These are phyloP conservation scores for Fusarium brevicatenulatum DNA, from an alignment of 2,329 filamentous ascomycete species.

Conservation along the genomic window DNA sequence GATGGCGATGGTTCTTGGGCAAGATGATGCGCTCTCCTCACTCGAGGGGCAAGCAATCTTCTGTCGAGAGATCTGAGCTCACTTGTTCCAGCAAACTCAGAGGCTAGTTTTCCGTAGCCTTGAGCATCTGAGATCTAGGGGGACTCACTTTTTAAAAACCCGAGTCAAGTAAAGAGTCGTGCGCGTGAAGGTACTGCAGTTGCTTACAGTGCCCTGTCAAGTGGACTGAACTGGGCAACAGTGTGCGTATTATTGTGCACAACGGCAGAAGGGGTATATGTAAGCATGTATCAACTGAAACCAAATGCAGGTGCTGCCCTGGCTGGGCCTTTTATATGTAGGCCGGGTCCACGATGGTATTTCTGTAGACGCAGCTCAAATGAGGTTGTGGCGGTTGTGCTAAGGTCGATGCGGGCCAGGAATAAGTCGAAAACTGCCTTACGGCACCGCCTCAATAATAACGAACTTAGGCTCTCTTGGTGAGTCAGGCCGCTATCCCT, in stretches of 20 bases:
- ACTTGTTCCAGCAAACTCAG: background rate
- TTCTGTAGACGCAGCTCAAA: slow-evolving; percentile 7
- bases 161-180: background rate
- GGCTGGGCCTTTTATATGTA: slow-evolving; percentile 16
- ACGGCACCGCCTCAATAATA: slow-evolving; percentile 40
- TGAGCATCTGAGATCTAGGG: background rate
- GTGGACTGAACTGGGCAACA: background rate
- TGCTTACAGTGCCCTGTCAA: background rate
- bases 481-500: slow-evolving; percentile 38
- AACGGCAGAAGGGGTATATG: background rate
- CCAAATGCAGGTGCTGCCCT: background rate
- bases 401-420: slow-evolving; percentile 21
- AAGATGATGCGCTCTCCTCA: slow-evolving; percentile 6
- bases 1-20: background rate
- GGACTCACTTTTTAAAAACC: slow-evolving; percentile 6
- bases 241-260: background rate
- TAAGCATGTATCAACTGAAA: background rate
- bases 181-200: background rate
- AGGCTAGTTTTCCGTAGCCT: background rate
- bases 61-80: background rate
- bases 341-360: background rate
- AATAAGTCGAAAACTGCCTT: slow-evolving; percentile 39
- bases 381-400: slow-evolving; percentile 17
- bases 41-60: background rate
- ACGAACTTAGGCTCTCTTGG: background rate